Conservation (phyloP, 2,329 filamentous ascomycete genomes). For the Macrophomina tecta region DNA sequence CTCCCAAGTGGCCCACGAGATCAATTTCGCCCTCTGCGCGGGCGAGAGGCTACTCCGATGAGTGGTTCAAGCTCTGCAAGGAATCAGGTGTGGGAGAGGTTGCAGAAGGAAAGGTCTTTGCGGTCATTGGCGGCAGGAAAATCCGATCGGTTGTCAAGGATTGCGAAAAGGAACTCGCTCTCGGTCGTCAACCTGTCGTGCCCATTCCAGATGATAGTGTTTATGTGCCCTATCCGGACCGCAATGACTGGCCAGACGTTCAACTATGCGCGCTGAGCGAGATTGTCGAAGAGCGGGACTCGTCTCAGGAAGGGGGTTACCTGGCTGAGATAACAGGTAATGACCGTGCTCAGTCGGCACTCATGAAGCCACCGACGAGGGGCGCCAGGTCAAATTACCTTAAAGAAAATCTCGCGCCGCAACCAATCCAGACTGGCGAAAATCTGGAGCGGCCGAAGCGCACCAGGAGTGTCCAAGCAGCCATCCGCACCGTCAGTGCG, state of each 20-base stretch:
- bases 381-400: slow-evolving; percentile 38
- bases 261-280: slow-evolving; percentile 43
- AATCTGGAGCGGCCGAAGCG: slow-evolving; percentile 46
- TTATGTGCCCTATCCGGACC: slow-evolving; percentile 53
- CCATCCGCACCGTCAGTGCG: slow-evolving; percentile 30
- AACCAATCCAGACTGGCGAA: slow-evolving; percentile 37
- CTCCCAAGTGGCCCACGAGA: slow-evolving; percentile 55
- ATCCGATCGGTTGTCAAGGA: slow-evolving; percentile 58
- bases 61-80: slow-evolving; percentile 58
- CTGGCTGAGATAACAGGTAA: slow-evolving; percentile 56
- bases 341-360: slow-evolving; percentile 36
- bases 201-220: slow-evolving; percentile 56
- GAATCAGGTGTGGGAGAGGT: slow-evolving; percentile 58
- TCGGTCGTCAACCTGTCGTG: slow-evolving; percentile 55
- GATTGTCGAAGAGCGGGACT: slow-evolving; percentile 49
- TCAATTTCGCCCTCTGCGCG: slow-evolving; percentile 1
- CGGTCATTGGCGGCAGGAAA: slow-evolving; percentile 53
- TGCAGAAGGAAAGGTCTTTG: slow-evolving; percentile 53
- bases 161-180: slow-evolving; percentile 56
- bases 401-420: slow-evolving; percentile 47
- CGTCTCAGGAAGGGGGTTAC: slow-evolving; percentile 45
- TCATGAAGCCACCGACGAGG: slow-evolving; percentile 32
- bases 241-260: slow-evolving; percentile 45
- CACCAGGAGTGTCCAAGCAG: slow-evolving; percentile 43
- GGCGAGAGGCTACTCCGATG: slow-evolving; percentile 55